These are phyloP conservation scores for Trichosporon faecale DNA, from an alignment of 1,284 basidiomycete species.

Conservation along the genomic window DNA sequence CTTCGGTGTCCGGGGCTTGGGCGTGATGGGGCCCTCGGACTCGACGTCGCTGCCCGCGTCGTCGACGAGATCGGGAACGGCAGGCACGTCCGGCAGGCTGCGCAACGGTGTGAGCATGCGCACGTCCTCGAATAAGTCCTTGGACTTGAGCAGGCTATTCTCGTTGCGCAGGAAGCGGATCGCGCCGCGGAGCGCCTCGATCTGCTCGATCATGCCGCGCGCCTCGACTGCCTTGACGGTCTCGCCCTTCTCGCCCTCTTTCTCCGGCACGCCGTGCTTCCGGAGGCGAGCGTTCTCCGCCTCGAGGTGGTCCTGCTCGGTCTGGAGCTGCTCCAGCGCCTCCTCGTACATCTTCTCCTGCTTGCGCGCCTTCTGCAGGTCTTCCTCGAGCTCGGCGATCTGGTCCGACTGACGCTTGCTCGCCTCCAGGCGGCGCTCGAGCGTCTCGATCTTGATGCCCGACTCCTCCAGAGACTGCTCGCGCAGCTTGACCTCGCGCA, in stretches of 20 bases:
- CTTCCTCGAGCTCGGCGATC: conserved; percentile 73
- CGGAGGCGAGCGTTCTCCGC: conserved; percentile 82
- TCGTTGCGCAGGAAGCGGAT: conserved; percentile 85
- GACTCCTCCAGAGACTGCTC: conserved; percentile 88
- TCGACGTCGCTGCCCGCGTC: conserved; percentile 19
- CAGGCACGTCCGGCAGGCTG: conserved; percentile 13
- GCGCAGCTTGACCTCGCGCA: conserved; percentile 74
- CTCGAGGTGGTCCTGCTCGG: conserved; percentile 79
- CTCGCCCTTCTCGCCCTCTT: neutral
- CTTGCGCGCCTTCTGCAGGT: conserved; percentile 74
- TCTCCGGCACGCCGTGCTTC: conserved; percentile 55
- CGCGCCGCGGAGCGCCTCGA: conserved; percentile 84
- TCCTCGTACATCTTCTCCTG: conserved; percentile 87
- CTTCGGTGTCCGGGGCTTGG: conserved; percentile 33
- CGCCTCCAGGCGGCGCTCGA: conserved; percentile 86
- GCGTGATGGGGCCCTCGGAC: conserved; percentile 22
- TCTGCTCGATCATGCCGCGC: conserved; percentile 55
- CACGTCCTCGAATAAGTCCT: conserved; percentile 78
- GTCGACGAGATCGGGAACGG: conserved; percentile 39
- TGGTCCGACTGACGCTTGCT: conserved; percentile 78
- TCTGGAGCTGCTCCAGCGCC: conserved; percentile 86
- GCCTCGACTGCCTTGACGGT: conserved; percentile 13
- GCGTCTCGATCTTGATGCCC: conserved; percentile 85
- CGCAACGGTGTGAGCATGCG: conserved; percentile 65
- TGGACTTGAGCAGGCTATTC: conserved; percentile 86